These are phyloP conservation scores for Conoideocrella luteorostrata DNA, from an alignment of 2,329 filamentous ascomycete species.

Conservation along the genomic window DNA sequence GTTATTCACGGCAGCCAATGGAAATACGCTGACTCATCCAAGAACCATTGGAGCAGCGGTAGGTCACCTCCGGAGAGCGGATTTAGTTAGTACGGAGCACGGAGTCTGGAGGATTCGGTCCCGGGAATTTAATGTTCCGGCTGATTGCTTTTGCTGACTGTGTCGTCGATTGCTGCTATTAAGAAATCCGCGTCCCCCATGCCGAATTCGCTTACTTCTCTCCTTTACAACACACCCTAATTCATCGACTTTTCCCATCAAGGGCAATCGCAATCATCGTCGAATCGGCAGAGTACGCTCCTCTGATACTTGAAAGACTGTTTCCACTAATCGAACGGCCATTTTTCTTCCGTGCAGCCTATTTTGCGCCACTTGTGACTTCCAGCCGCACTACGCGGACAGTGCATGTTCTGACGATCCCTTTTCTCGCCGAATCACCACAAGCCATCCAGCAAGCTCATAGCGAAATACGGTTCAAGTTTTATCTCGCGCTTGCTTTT, in stretches of 20 bases:
- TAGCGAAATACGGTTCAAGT: slow-evolving; percentile 4
- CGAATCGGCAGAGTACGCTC: neutral
- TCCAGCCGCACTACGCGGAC: neutral
- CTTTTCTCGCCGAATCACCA: slow-evolving; percentile 8
- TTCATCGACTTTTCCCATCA: slow-evolving; percentile 5
- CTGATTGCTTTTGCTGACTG: neutral
- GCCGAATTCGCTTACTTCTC: no score
- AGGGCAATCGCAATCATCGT: neutral
- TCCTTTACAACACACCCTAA: slow-evolving; percentile 4
- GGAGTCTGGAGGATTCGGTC: no score
- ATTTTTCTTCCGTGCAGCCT: neutral
- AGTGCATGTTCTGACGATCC: slow-evolving; percentile 2
- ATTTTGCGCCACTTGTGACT: neutral
- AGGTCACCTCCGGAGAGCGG: no score
- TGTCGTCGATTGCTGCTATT: neutral
- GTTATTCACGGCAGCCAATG: slow-evolving; percentile 25
- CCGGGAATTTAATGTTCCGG: slow-evolving; percentile 6
- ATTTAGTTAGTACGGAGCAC: no score
- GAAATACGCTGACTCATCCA: slow-evolving; percentile 1
- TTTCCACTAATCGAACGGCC: neutral
- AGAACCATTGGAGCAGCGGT: neutral
- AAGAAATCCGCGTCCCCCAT: slow-evolving; percentile 4
- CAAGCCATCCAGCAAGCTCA: neutral
- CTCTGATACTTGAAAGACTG: neutral
- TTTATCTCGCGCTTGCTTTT: slow-evolving; percentile 16